Evolutionary conservation across 805 yeast genomes (phyloP).

Genomic region (Wickerhamomyces queroliae): DNA sequence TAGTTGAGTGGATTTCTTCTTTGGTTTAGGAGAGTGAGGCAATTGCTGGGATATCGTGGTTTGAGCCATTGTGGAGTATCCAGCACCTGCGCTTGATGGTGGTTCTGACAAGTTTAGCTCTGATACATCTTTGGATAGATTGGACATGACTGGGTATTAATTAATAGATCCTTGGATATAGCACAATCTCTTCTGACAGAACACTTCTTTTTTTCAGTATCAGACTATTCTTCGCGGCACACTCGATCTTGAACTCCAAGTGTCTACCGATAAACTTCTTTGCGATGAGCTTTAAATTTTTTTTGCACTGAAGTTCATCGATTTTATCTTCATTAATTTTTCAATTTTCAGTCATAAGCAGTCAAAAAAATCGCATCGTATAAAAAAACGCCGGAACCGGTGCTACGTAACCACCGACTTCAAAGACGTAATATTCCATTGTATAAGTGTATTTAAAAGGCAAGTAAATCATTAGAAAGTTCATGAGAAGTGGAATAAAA

Average conservation of each 20-base stretch:
- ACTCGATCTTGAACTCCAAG: too few species aligned
- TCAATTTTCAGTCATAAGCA: background rate
- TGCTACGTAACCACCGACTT: background rate
- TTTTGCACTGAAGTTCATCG: background rate
- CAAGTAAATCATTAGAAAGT: too few species aligned
- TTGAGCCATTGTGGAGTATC: slow-evolving; percentile 15
- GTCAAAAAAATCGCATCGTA: background rate
- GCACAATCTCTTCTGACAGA: too few species aligned
- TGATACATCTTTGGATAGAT: slow-evolving; percentile 11
- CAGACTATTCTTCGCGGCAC: too few species aligned
- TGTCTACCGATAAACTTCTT: too few species aligned
- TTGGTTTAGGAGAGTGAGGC: background rate
- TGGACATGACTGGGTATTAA: slow-evolving; percentile 8
- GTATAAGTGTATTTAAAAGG: too few species aligned
- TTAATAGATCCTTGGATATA: background rate
- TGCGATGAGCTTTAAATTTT: background rate
- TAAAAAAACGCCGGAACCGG: background rate
- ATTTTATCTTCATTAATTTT: too few species aligned
- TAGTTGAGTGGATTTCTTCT: background rate
- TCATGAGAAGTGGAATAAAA: too few species aligned
- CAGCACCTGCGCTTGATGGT: slow-evolving; percentile 14
- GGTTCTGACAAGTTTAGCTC: slow-evolving; percentile 7
- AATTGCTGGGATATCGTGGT: slow-evolving; percentile 5
- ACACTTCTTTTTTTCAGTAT: too few species aligned
- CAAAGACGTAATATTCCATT: too few species aligned